phyloP scores from a whole-genome alignment of 495 filamentous ascomycete species.

The Neurospora cerealis region DNA sequence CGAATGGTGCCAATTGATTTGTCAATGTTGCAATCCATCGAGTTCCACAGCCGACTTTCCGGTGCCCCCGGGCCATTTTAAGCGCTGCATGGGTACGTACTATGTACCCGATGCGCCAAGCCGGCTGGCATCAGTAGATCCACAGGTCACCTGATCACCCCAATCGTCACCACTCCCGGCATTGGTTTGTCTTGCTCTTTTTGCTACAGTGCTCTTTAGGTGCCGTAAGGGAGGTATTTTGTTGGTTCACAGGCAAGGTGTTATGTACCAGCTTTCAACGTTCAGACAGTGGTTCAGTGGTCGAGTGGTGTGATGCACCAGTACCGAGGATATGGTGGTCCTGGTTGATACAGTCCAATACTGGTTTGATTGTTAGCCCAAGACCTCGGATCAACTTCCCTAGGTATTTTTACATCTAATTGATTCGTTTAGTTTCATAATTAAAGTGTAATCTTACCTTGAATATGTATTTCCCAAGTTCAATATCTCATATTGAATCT shows the following conservation, averaged over 20 bases:
- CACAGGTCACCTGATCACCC: conserved; percentile 16
- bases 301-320: background rate
- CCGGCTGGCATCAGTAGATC: conserved; percentile 8
- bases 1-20: background rate
- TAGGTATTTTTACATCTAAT: too few species aligned
- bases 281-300: background rate
- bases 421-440: too few species aligned
- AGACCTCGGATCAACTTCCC: too few species aligned
- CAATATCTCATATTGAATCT: too few species aligned
- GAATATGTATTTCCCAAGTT: too few species aligned
- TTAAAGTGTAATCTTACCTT: too few species aligned
- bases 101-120: conserved; percentile 11
- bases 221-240: background rate
- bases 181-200: background rate
- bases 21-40: background rate
- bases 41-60: background rate
- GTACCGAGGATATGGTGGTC: background rate
- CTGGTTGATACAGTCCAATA: background rate
- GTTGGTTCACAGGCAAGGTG: background rate
- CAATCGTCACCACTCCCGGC: conserved; percentile 6
- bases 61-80: background rate
- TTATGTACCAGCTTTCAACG: background rate
- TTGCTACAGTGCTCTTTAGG: background rate
- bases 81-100: background rate
- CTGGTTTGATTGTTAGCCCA: too few species aligned